phyloP scores from a whole-genome alignment of 1,284 basidiomycete species.

The Ganoderma resinaceum region DNA sequence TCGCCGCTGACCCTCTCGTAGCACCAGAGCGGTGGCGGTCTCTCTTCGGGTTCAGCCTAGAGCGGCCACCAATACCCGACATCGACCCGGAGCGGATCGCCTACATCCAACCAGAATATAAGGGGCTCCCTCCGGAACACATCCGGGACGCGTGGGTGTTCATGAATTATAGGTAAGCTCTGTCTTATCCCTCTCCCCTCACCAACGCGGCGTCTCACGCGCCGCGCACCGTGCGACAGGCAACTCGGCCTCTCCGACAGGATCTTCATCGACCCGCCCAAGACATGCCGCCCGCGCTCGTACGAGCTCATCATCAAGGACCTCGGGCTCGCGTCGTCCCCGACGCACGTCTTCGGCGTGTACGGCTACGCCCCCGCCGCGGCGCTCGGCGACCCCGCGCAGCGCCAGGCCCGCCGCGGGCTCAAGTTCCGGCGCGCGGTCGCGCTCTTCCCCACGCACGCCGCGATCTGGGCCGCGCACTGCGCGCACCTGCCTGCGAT shows the following conservation, averaged over 20 bases:
- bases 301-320: slow-evolving; percentile 33
- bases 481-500: slow-evolving; percentile 31
- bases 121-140: slow-evolving; percentile 15
- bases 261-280: slow-evolving; percentile 29
- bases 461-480: slow-evolving; percentile 31
- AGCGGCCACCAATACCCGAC: slow-evolving; percentile 17
- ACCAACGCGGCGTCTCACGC: neutral
- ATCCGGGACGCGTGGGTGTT: slow-evolving; percentile 21
- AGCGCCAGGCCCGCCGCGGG: slow-evolving; percentile 3
- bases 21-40: slow-evolving; percentile 16
- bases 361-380: slow-evolving; percentile 13
- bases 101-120: slow-evolving; percentile 14
- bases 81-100: slow-evolving; percentile 18
- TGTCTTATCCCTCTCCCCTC: too few relatives aligned
- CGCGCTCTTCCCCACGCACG: slow-evolving; percentile 32
- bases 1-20: slow-evolving; percentile 11
- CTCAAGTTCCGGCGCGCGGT: slow-evolving; percentile 19
- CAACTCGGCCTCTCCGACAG: slow-evolving; percentile 19
- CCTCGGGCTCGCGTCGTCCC: slow-evolving; percentile 20
- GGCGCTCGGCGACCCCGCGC: slow-evolving; percentile 10
- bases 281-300: slow-evolving; percentile 15
- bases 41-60: slow-evolving; percentile 17
- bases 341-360: slow-evolving; percentile 35
- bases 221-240: slow-evolving; percentile 3
- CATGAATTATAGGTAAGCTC: slow-evolving; percentile 18